Conservation (phyloP, 1,139 yeast genomes). For the Eremothecium cymbalariae region DNA sequence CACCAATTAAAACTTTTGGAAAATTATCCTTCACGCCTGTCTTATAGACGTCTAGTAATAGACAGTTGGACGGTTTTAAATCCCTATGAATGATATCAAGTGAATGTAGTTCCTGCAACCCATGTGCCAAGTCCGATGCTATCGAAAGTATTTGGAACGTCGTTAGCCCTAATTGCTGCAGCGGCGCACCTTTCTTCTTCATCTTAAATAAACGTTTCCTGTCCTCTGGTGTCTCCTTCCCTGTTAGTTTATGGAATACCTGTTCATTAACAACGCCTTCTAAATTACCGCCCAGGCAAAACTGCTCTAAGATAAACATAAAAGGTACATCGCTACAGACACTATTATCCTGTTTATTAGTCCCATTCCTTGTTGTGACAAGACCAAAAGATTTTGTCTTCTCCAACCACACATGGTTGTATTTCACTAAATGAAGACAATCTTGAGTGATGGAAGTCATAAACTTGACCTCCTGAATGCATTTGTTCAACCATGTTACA, state of each 20-base stretch:
- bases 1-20: slow-evolving; percentile 72
- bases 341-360: slow-evolving; percentile 10
- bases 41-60: slow-evolving; percentile 41
- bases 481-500: slow-evolving; percentile 56
- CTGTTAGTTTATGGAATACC: slow-evolving; percentile 28
- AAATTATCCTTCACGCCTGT: slow-evolving; percentile 25
- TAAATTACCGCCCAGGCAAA: slow-evolving; percentile 80
- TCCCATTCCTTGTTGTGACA: slow-evolving; percentile 17
- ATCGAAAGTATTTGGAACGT: slow-evolving; percentile 53
- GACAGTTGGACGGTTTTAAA: slow-evolving; percentile 79
- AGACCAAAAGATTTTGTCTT: slow-evolving; percentile 40
- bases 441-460: slow-evolving; percentile 38
- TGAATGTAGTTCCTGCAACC: slow-evolving; percentile 62
- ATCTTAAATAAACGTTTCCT: slow-evolving; percentile 32
- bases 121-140: slow-evolving; percentile 58
- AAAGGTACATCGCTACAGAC: slow-evolving; percentile 48
- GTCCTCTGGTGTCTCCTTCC: slow-evolving; percentile 22
- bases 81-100: slow-evolving; percentile 79
- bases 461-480: slow-evolving; percentile 69
- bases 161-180: slow-evolving; percentile 29
- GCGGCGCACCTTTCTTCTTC: slow-evolving; percentile 28
- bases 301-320: slow-evolving; percentile 76
- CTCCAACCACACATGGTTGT: slow-evolving; percentile 91
- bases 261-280: slow-evolving; percentile 51
- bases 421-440: slow-evolving; percentile 62